Conservation (phyloP, 352 stramenopile species). For the Elongisporangium senticosum region DNA sequence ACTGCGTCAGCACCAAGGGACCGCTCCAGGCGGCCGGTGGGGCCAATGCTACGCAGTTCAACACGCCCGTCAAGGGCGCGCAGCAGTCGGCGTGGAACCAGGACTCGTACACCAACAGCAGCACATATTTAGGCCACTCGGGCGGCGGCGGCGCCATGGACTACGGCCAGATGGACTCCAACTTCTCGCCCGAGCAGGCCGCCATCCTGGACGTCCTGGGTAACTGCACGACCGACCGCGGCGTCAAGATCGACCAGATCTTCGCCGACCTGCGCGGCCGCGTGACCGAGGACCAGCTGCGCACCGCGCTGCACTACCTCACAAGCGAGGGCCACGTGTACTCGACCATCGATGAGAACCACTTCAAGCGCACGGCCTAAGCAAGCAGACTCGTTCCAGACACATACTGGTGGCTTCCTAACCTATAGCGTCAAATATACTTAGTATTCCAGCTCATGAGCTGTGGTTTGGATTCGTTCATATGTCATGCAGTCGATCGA, state of each 20-base stretch:
- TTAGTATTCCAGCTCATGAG: neutral
- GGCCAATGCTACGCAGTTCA: slow-evolving; percentile 21
- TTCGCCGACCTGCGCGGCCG: slow-evolving; percentile 48
- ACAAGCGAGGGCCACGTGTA: slow-evolving; percentile 88
- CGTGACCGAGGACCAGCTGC: slow-evolving; percentile 62
- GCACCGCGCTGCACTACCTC: slow-evolving; percentile 71
- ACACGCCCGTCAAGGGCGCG: slow-evolving; percentile 31
- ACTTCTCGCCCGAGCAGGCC: slow-evolving; percentile 72
- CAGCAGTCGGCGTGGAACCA: slow-evolving; percentile 18
- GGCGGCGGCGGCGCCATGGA: slow-evolving; percentile 32
- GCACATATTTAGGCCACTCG: slow-evolving; percentile 21
- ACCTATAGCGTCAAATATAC: neutral
- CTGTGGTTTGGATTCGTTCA: too few species aligned
- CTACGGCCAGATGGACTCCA: slow-evolving; percentile 65
- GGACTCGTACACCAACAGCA: slow-evolving; percentile 3
- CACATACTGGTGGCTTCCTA: neutral
- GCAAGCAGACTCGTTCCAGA: neutral
- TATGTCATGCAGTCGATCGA: too few species aligned
- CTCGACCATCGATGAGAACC: slow-evolving; percentile 89
- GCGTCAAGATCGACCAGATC: slow-evolving; percentile 81
- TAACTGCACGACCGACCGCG: slow-evolving; percentile 63
- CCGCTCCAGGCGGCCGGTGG: slow-evolving; percentile 25
- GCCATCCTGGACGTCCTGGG: slow-evolving; percentile 75
- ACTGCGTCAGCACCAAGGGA: slow-evolving; percentile 82
- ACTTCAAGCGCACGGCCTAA: slow-evolving; percentile 86